Evolutionary conservation across 805 yeast species (phyloP), one percentile per base, ranked within the genome.

Genomic region (Metschnikowia kunwiensis): DNA sequence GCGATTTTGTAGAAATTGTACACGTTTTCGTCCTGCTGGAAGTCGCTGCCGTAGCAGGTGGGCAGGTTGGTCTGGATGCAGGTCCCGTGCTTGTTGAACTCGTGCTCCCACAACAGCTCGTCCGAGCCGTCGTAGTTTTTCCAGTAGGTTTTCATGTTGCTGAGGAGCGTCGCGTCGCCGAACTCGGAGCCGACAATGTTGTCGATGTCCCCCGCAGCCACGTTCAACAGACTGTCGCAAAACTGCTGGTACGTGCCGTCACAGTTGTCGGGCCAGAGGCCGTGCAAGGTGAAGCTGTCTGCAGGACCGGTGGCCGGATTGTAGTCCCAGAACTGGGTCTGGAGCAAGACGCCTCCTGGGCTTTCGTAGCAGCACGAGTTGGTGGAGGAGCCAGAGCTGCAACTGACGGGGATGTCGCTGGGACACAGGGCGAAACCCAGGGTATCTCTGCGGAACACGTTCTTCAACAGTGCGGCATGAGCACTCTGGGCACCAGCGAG

Each of bases 281-380:
- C 73, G 40, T 67, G 72, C 28, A 67, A 50, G n/a, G 73, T 67
- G 45, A 65, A 67, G 8, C 58, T 50, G 28, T 63, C 56, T 15
- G 53, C 49, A 15, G 60, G 40, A 15, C 69, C 68, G 36, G 59
- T 50, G 12, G 62, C 52, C 1, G 61, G 57, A 30, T 53, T 45
- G 42, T 55, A 60, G 47, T 61, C 63, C 67, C 72, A 66, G 42
- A 67, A 67, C 44, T 67, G 73, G 7, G 73, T 61, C 38, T 57
- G 65, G 44, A 66, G 50, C 34, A 67, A 46, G 8, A 65, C 54
- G 1, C 73, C 73, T 9, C 61, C 59, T 9, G 67, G 67, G 29
- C 52, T 44, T 38, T 67, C 73, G 43, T 63, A 67, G 39, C 72
- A 67, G 39, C 73, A 67, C 3, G 57, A 55, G 57, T 86, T 80